phyloP scores from a whole-genome alignment of 352 stramenopile genomes.

The Globisporangium mamillatum region DNA sequence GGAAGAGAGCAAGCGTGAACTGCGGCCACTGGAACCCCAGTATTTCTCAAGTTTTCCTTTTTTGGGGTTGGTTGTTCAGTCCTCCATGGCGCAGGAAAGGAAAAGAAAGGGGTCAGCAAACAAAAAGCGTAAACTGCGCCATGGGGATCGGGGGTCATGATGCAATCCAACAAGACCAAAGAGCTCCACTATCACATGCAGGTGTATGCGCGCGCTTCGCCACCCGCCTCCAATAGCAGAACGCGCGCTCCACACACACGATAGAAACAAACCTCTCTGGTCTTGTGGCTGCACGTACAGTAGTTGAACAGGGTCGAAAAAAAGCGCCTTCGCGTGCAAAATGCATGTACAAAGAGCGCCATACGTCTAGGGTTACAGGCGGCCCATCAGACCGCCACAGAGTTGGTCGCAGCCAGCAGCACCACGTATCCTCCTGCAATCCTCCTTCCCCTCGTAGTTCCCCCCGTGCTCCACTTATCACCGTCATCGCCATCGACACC shows the following conservation, averaged over 20 bases:
- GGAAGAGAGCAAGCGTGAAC: conserved; percentile 18
- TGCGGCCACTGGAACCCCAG: conserved; percentile 49
- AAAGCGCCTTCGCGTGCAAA: not conserved
- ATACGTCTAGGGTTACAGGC: conserved; percentile 16
- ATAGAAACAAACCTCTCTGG: not conserved
- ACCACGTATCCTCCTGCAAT: not conserved
- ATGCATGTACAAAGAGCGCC: not conserved
- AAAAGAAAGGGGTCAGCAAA: conserved; percentile 82
- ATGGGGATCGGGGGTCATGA: conserved; percentile 4
- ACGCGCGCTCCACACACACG: not conserved
- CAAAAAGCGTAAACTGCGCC: conserved; percentile 21
- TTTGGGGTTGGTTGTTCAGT: not conserved
- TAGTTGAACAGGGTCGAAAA: conserved; percentile 1
- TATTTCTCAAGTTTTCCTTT: conserved; percentile 69
- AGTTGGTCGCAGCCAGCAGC: conserved; percentile 8
- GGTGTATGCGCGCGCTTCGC: not conserved
- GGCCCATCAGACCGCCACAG: conserved; percentile 13
- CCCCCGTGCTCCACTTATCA: not conserved
- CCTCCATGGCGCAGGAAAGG: conserved; percentile 24
- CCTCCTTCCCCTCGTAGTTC: not conserved
- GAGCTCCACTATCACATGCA: not conserved
- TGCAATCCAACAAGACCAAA: not conserved
- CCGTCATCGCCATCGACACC: not conserved
- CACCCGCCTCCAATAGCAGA: not conserved
- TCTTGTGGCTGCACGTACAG: not conserved